Evolutionary conservation across 2,329 filamentous ascomycete species (phyloP), one percentile per base, ranked within the genome.

Genomic region (Talaromyces sp.): DNA sequence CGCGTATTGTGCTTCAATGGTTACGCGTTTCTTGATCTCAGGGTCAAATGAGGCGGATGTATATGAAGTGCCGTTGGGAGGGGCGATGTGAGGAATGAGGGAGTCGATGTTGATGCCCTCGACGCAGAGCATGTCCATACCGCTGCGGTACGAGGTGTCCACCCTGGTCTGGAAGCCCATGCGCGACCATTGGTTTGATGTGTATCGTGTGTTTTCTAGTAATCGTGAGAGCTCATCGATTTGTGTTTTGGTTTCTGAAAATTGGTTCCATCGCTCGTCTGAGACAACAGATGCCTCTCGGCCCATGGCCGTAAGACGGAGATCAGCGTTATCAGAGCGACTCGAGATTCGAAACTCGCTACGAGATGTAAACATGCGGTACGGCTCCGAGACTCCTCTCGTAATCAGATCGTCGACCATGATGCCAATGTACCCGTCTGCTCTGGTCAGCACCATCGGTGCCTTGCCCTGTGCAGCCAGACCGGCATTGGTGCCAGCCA

Each of bases 361-460:
- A 68, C 95, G 88, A 6, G 91, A 91, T 2, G 95, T 99, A 81
- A 99, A 99, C 93, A 99, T 98, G 70, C 95, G 88, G 79, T 99
- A 99, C 1, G 95, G 95, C 75, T 99, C 95, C 2, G 91, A 93
- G 35, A 99, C 95, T 57, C 95, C 95, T 79, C 97, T 98, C 24
- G 94, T 98, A 73, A 96, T 89, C 43, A 99, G 87, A 75, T 99
- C 95, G 78, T 99, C 95, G 72, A 99, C 93, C 93, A 99, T 97
- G 79, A 99, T 90, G 70, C 95, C 95, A 73, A 99, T 98, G 77
- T 97, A 99, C 13, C 92, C 93, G 76, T 99, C 94, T 1, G 90
- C 89, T 68, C 95, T 86, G 8, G 89, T 89, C 35, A 99, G 81
- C 0, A 86, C 86, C 67, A 96, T 83, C 0, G 88, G 84, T 1